Percentiles rank a stretch among this genome's conserved stretches.
These are phyloP conservation scores for Echinosophora koreensis DNA, from an alignment of 306 rosid genomes.

Conservation along the genomic window DNA sequence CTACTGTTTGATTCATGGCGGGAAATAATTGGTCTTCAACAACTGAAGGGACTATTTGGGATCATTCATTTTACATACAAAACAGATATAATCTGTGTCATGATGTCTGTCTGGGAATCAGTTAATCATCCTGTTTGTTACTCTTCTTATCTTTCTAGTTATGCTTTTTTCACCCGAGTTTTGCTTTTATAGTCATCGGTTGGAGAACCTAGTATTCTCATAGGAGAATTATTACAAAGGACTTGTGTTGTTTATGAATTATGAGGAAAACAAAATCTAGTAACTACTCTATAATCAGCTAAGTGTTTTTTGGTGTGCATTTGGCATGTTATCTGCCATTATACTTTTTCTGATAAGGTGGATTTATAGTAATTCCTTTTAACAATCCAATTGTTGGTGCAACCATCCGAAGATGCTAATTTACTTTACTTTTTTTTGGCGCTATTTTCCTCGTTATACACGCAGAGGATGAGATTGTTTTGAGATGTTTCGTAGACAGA, in stretches of 20 bases:
- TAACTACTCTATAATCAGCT: background rate
- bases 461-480: background rate
- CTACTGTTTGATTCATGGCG: conserved; percentile 57
- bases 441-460: background rate
- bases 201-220: background rate
- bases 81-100: conserved; percentile 63
- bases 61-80: conserved; percentile 58
- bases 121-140: conserved; percentile 51
- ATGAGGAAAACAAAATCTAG: background rate
- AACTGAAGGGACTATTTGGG: conserved; percentile 65
- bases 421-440: background rate
- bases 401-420: background rate
- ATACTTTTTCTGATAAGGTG: no score
- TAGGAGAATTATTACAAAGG: background rate
- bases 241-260: background rate
- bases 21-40: conserved; percentile 67
- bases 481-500: background rate
- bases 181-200: background rate
- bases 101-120: conserved; percentile 51
- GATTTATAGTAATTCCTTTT: background rate
- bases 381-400: background rate
- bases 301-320: background rate
- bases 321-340: no score
- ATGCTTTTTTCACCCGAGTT: background rate
- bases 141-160: background rate